phyloP scores from a whole-genome alignment of 441 rosid species.

The Manihot esculenta region DNA sequence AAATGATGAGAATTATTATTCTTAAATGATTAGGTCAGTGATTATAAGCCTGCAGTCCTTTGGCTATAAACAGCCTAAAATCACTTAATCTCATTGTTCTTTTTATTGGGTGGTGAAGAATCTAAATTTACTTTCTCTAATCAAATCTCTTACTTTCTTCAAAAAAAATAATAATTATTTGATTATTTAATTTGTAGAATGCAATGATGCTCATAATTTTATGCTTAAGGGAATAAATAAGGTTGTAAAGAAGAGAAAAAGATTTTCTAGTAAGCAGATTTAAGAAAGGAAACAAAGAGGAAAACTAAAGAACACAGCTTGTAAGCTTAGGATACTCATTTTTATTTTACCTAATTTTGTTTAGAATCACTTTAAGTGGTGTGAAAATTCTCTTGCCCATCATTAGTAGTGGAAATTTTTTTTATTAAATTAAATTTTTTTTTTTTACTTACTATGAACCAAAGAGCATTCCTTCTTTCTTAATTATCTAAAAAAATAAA shows the following conservation, averaged over 20 bases:
- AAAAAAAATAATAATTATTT: background rate
- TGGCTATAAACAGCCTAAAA: constrained; percentile 9
- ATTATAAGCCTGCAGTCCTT: constrained; percentile 18
- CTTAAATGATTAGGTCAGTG: constrained; percentile 47
- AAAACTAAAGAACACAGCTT: no score
- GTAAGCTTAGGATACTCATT: background rate
- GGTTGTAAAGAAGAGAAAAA: background rate
- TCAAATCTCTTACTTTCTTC: constrained; percentile 14
- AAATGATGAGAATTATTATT: constrained; percentile 51
- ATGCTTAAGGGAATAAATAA: constrained; percentile 12
- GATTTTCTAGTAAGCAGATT: no score
- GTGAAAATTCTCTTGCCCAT: background rate
- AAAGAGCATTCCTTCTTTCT: no score
- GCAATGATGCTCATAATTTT: constrained; percentile 11
- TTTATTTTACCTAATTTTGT: background rate
- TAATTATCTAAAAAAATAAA: no score
- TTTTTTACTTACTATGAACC: no score
- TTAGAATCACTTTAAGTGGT: no score
- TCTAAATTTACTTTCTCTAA: constrained; percentile 19
- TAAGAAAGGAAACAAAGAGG: no score
- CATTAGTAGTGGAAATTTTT: no score
- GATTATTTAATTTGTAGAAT: background rate
- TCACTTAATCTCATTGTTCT: background rate
- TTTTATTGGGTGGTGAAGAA: constrained; percentile 21
- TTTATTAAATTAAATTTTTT: no score